A percentile compares a stretch with the other conserved stretches of the same genome.
phyloP scores from a whole-genome alignment of 192 early-diverging fungal species.

The Globomyces pollinis-pini region DNA sequence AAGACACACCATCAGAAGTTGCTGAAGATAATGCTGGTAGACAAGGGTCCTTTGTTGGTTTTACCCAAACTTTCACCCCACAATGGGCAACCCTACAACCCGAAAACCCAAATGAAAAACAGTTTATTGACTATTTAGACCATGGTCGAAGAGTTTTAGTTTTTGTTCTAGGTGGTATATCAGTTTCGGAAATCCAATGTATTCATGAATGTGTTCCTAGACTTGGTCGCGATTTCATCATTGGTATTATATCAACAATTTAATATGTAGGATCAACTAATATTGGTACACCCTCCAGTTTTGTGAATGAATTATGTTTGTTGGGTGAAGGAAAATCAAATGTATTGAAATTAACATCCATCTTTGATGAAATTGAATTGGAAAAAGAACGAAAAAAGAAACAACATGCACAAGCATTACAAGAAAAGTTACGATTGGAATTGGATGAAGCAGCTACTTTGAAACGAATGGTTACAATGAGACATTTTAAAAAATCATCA shows the following conservation, averaged over 20 bases:
- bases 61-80: slow-evolving; percentile 14
- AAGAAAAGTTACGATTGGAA: too few relatives aligned
- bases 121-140: slow-evolving; percentile 11
- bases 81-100: slow-evolving; percentile 23
- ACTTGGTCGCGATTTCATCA: background rate
- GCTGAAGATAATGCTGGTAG: slow-evolving; percentile 6
- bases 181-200: slow-evolving; percentile 68
- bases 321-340: too few relatives aligned
- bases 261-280: background rate
- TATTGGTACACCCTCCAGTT: background rate
- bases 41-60: slow-evolving; percentile 1
- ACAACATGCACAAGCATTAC: too few relatives aligned
- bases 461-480: too few relatives aligned
- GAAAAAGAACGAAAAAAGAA: too few relatives aligned
- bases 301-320: slow-evolving; percentile 1
- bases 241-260: background rate
- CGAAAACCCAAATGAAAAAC: background rate
- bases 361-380: too few relatives aligned
- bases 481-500: too few relatives aligned
- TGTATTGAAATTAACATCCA: too few relatives aligned
- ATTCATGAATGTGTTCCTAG: background rate
- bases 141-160: slow-evolving; percentile 59
- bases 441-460: too few relatives aligned
- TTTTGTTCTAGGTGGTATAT: slow-evolving; percentile 74
- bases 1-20: background rate